Evolutionary conservation across 768 basidiomycete genomes (phyloP).

Genomic region (Neoboletus brunneissimus): DNA sequence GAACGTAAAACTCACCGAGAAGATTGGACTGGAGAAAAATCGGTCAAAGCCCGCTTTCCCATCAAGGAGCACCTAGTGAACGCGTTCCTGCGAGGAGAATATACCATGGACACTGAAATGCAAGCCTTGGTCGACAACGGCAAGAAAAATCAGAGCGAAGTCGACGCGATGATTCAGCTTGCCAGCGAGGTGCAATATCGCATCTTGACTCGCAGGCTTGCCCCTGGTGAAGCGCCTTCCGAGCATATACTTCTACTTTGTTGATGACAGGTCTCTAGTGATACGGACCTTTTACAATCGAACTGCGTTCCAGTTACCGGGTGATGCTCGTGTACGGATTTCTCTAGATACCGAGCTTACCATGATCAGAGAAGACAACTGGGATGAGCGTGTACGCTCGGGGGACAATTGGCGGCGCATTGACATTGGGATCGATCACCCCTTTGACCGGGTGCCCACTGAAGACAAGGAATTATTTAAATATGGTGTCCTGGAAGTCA

Average conservation of each 20-base stretch:
- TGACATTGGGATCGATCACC: conserved; percentile 90
- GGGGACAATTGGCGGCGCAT: conserved; percentile 91
- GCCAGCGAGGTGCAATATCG: conserved; percentile 98
- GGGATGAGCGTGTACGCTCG: conserved; percentile 79
- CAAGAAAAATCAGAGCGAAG: conserved; percentile 89
- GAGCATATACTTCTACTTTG: neutral
- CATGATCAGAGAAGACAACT: conserved; percentile 94
- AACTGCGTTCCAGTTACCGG: conserved; percentile 97
- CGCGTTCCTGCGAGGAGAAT: conserved; percentile 83
- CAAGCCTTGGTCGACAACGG: conserved; percentile 82
- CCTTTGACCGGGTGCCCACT: conserved; percentile 69
- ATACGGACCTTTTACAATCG: conserved; percentile 98
- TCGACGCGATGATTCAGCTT: conserved; percentile 91
- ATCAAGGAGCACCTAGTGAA: conserved; percentile 94
- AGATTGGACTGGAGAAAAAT: conserved; percentile 99
- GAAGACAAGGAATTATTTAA: conserved; percentile 95
- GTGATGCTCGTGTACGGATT: conserved; percentile 97
- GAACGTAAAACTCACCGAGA: conserved; percentile 93
- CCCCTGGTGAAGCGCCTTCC: conserved; percentile 59
- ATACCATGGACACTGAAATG: conserved; percentile 92
- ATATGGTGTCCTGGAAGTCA: conserved; percentile 96
- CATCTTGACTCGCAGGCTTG: conserved; percentile 72
- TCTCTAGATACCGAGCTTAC: conserved; percentile 96
- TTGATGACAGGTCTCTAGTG: conserved; percentile 44
- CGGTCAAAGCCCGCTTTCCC: conserved; percentile 94